These are phyloP conservation scores for Paramecium caudatum DNA, from an alignment of 73 alveolate species.

Conservation along the genomic window DNA sequence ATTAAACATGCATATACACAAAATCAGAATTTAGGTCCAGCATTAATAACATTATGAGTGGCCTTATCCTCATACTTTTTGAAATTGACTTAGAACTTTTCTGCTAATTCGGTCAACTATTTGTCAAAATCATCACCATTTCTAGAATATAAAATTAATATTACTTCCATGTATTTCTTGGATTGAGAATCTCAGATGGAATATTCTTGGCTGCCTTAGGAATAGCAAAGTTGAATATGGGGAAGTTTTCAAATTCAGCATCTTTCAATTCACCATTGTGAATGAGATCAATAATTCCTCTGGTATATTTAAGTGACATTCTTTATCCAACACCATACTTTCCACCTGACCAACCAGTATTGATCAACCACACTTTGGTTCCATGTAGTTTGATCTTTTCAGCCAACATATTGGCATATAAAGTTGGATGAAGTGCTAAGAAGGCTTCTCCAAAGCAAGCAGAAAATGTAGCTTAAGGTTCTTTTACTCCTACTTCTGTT, in stretches of 20 bases:
- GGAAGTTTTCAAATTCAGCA: slow-evolving; percentile 82
- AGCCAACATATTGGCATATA: slow-evolving; percentile 96
- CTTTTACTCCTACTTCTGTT: slow-evolving; percentile 95
- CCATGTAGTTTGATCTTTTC: slow-evolving; percentile 89
- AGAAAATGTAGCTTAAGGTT: slow-evolving; percentile 96
- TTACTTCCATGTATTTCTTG: slow-evolving; percentile 85
- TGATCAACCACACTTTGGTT: slow-evolving; percentile 93
- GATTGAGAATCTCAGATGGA: slow-evolving; percentile 85
- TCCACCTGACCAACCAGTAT: slow-evolving; percentile 99
- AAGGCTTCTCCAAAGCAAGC: slow-evolving; percentile 99
- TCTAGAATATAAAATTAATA: slow-evolving; percentile 18
- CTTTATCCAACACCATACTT: slow-evolving; percentile 95
- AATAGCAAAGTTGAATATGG: slow-evolving; percentile 86
- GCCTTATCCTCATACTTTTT: slow-evolving; percentile 73
- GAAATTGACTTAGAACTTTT: slow-evolving; percentile 69
- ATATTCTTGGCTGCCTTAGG: slow-evolving; percentile 90
- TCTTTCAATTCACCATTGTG: slow-evolving; percentile 90
- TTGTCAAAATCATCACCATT: slow-evolving; percentile 64
- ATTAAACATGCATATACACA: neutral
- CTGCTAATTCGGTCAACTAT: slow-evolving; percentile 52
- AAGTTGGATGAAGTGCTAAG: slow-evolving; percentile 95
- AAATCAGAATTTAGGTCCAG: slow-evolving; percentile 75
- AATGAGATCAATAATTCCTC: slow-evolving; percentile 94
- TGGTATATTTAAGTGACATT: slow-evolving; percentile 91
- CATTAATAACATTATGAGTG: slow-evolving; percentile 61